Base-by-base conservation (phyloP, 2,329 filamentous ascomycete genomes). In the Hymenoscyphus fructigenus region DNA sequence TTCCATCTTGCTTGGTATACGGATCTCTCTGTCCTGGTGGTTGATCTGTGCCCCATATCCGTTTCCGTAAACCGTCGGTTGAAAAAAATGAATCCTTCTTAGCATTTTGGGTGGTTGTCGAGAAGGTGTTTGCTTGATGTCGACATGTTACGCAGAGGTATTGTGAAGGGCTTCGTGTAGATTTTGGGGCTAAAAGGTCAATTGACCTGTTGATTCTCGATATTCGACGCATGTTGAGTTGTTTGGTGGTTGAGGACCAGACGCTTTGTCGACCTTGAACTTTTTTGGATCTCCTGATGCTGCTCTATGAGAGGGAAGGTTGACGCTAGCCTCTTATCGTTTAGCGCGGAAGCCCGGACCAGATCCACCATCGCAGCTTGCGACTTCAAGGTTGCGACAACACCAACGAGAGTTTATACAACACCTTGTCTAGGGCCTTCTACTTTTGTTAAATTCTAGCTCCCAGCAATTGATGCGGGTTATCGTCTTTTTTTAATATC, bases 41-140 rank as follows among this genome's bases (percentile, higher is more conserved):
- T 23, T 79, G 77, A 56, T 83, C 80, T 26, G 79, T 81, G 6
- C 81, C 81, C 82, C 81, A 84, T 66, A 84, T 73, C 70, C 78
- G 81, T 66, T 76, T 75, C 62, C 82, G 79, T 60, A 83, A 70
- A 65, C 77, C 79, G 65, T 83, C 80, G 58, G 78, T 79, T 64
- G 81, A 72, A 50, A 50, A 78, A 61, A 36, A 67, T 47, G 64
- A 64, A 28, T 70, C 57, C 29, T 59, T 23, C 28, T 50, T 28
- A 28, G 68, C 66, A 61, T 64, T 63, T 67, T 66, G 44, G 63
- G 20, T 17, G 68, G 71, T 69, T 29, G 73, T 75, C 7, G 74
- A 75, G 59, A 75, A 76, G 34, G 72, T 63, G 57, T 70, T 63
- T 20, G 68, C 60, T 57, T 69, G 70, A 36, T 70, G 65, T 59